Evolutionary conservation across 208 protist species (phyloP), one percentile per base, ranked within the genome.

Genomic region (Trypanosoma lewisi): DNA sequence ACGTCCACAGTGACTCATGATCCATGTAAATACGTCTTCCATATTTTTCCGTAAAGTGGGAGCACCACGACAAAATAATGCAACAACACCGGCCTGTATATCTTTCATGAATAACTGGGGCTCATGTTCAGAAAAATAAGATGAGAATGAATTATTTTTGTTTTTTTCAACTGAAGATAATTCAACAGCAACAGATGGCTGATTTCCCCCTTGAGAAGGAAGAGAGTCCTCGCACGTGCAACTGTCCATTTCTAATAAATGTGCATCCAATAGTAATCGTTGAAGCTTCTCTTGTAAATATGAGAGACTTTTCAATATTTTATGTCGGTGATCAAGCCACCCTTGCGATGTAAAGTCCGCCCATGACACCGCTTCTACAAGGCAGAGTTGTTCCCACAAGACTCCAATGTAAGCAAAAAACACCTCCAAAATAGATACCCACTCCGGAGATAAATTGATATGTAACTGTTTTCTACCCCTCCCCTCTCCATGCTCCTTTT

Each of bases 311-410:
- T 42, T 28, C 6, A 73, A 49, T 28, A 73, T 55, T 30, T 8
- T 30, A 0, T 33, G 23, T 16, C 59, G 57, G 39, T 61, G 25
- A 9, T 21, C 50, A 65, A 33, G 7, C 67, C 67, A 73, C n/a
- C 67, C 58, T 23, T 41, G 19, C 4, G 30, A 17, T 12, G 39
- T n/a, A 44, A 73, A 51, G 34, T 80, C 74, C 7, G 59, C 68
- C 21, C 5, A 47, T 19, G 67, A 31, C 2, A 67, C 70, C 9
- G 25, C 41, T 41, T 81, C 75, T 16, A 54, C 39, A 8, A 81
- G 42, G 23, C 57, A 19, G 2, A 76, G 31, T 45, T 81, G 75
- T 9, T 42, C 25, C 75, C 75, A 81, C 28, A 76, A 41, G 30
- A 73, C 30, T 19, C 66, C 59, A 5, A 64, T 59, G 44, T 73